These are phyloP conservation scores for Leccinum subrobustum DNA, from an alignment of 1,284 basidiomycete genomes.

Conservation along the genomic window DNA sequence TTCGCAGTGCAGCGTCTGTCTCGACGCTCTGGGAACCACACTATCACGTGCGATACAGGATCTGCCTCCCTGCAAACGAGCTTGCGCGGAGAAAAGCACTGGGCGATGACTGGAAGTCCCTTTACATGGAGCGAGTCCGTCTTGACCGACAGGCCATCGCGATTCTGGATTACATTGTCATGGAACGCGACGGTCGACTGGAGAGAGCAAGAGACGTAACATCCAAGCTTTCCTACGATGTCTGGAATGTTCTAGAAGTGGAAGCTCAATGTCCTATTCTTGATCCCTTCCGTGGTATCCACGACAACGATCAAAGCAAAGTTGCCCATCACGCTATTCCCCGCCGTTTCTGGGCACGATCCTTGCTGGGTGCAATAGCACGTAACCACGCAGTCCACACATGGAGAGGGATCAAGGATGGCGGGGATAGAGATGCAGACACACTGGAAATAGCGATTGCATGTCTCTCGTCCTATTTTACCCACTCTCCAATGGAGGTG, in stretches of 20 bases:
- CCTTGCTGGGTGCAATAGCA: slow-evolving; percentile 44
- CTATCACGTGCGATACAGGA: slow-evolving; percentile 47
- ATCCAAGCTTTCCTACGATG: slow-evolving; percentile 43
- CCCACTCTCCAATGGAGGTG: slow-evolving; percentile 45
- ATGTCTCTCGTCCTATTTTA: slow-evolving; percentile 56
- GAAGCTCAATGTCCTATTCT: slow-evolving; percentile 40
- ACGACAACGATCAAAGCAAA: slow-evolving; percentile 11
- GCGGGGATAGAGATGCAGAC: slow-evolving; percentile 16
- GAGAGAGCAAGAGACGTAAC: slow-evolving; percentile 38
- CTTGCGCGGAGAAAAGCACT: slow-evolving; percentile 30
- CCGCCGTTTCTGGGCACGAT: slow-evolving; percentile 53
- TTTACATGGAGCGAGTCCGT: slow-evolving; percentile 45
- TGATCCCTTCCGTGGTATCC: slow-evolving; percentile 26
- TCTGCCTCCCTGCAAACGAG: slow-evolving; percentile 40
- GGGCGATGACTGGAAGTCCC: slow-evolving; percentile 42
- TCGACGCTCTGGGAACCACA: slow-evolving; percentile 48
- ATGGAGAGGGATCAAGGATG: slow-evolving; percentile 38
- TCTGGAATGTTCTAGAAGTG: slow-evolving; percentile 50
- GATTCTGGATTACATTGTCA: slow-evolving; percentile 42
- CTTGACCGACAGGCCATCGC: slow-evolving; percentile 44
- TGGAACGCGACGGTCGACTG: slow-evolving; percentile 35
- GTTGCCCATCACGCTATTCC: slow-evolving; percentile 41
- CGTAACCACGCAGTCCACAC: slow-evolving; percentile 42
- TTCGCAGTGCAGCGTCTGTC: slow-evolving; percentile 29
- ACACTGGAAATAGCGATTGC: slow-evolving; percentile 51